phyloP scores from a whole-genome alignment of 805 yeast genomes.

The Myxozyma udenii region DNA sequence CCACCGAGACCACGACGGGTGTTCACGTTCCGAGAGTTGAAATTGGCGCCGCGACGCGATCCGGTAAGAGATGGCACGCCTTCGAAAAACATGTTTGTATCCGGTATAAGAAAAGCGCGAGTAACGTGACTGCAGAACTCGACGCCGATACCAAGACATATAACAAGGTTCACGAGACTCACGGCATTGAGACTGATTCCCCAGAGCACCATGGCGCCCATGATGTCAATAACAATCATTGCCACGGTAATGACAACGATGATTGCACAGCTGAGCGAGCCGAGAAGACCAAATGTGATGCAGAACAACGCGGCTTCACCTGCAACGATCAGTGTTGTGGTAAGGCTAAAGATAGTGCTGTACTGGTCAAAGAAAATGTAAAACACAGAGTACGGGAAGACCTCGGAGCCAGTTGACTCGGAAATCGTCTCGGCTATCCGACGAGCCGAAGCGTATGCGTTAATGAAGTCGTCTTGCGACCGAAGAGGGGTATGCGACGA shows the following conservation, averaged over 20 bases:
- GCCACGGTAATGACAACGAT: slow-evolving; percentile 57
- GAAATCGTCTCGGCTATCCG: slow-evolving; percentile 57
- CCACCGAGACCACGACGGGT: slow-evolving; percentile 15
- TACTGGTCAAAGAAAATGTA: slow-evolving; percentile 92
- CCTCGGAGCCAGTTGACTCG: slow-evolving; percentile 45
- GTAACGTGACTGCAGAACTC: slow-evolving; percentile 90
- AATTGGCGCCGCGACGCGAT: slow-evolving; percentile 4
- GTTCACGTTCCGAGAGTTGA: neutral
- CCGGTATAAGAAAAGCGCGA: slow-evolving; percentile 62
- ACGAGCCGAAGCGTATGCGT: slow-evolving; percentile 69
- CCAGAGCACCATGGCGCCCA: slow-evolving; percentile 76
- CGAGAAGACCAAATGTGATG: slow-evolving; percentile 57
- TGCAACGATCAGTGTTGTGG: slow-evolving; percentile 51
- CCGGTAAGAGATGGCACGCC: slow-evolving; percentile 34
- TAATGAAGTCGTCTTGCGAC: slow-evolving; percentile 80
- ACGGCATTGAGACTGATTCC: slow-evolving; percentile 81
- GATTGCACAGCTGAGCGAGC: slow-evolving; percentile 60
- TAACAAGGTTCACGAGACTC: slow-evolving; percentile 79
- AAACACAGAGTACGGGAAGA: slow-evolving; percentile 90
- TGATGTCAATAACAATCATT: slow-evolving; percentile 66
- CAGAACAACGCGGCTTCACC: slow-evolving; percentile 55
- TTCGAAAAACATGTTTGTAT: slow-evolving; percentile 31
- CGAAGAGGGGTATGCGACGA: slow-evolving; percentile 74
- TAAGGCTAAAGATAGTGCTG: slow-evolving; percentile 56
- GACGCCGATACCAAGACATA: slow-evolving; percentile 90